These are phyloP conservation scores for Trifolium fragiferum DNA, from an alignment of 306 rosid genomes.

Conservation along the genomic window DNA sequence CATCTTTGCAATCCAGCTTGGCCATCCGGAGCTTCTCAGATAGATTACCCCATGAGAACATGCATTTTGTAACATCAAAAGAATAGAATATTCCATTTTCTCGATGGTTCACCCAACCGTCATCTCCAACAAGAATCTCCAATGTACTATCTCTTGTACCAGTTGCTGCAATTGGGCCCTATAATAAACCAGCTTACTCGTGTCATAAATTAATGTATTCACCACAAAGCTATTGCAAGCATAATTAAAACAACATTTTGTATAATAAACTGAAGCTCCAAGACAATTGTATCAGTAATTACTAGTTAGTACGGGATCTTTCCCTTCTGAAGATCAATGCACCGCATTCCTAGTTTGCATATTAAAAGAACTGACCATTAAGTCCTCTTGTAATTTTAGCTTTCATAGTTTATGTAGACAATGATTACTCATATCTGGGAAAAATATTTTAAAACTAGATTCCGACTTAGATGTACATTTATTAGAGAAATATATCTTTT, in stretches of 20 bases:
- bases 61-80: conserved; percentile 88
- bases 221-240: conserved; percentile 34
- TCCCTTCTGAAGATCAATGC: conserved; percentile 21
- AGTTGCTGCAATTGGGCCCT: conserved; percentile 86
- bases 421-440: conserved; percentile 15
- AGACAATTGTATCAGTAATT: conserved; percentile 9
- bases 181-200: conserved; percentile 42
- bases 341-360: conserved; percentile 33
- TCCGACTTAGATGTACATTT: background rate
- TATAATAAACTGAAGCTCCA: conserved; percentile 21
- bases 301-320: conserved; percentile 23
- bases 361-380: conserved; percentile 25
- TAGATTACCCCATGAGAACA: conserved; percentile 99
- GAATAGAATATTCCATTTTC: conserved; percentile 90
- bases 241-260: conserved; percentile 20
- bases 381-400: conserved; percentile 11
- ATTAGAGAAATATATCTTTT: background rate
- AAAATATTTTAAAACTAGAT: conserved; percentile 21
- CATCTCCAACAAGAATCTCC: conserved; percentile 86
- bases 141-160: conserved; percentile 90
- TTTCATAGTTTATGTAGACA: conserved; percentile 20
- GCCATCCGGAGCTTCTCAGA: conserved; percentile 94
- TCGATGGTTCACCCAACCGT: conserved; percentile 93
- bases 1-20: conserved; percentile 65
- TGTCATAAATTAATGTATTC: conserved; percentile 33